These are phyloP conservation scores for Saccharomycopsis fodiens DNA, from an alignment of 805 yeast genomes.

Conservation along the genomic window DNA sequence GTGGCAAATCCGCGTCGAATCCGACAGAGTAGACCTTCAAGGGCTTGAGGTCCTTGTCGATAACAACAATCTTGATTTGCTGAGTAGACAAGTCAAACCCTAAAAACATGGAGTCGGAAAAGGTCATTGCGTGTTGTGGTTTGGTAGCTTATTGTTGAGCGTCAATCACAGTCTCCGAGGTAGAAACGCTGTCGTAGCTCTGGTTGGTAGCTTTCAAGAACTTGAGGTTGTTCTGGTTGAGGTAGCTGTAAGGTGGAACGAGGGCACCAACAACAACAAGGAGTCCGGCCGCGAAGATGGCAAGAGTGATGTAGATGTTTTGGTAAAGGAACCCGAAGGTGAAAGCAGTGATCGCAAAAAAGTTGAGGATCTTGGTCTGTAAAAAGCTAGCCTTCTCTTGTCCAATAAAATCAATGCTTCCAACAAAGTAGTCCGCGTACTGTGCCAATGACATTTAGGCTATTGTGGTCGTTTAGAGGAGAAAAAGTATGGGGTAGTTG, in stretches of 20 bases:
- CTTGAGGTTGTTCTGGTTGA: conserved; percentile 15
- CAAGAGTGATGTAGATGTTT: conserved; percentile 8
- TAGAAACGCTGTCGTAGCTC: neutral
- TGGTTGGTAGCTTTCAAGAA: conserved; percentile 5
- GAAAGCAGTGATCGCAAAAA: conserved; percentile 9
- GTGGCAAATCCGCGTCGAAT: conserved; percentile 57
- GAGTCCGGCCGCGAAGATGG: conserved; percentile 10
- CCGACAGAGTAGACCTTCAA: conserved; percentile 56
- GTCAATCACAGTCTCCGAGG: conserved; percentile 4
- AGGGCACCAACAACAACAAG: conserved; percentile 1
- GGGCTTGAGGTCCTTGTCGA: conserved; percentile 45
- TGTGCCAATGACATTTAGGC: conserved; percentile 4
- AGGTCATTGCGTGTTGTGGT: neutral
- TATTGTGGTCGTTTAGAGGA: neutral
- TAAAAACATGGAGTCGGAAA: conserved; percentile 29
- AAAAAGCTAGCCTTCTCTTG: conserved; percentile 5
- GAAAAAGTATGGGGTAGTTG: neutral
- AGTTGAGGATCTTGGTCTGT: conserved; percentile 1
- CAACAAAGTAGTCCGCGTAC: conserved; percentile 9
- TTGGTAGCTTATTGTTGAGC: neutral
- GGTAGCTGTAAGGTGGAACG: conserved; percentile 16
- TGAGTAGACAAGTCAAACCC: conserved; percentile 91
- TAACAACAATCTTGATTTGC: conserved; percentile 70
- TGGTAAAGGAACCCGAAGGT: conserved; percentile 16
- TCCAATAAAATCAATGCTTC: conserved; percentile 18